Base-by-base conservation (phyloP, 2,329 filamentous ascomycete species). In the Alternaria metachromatica region DNA sequence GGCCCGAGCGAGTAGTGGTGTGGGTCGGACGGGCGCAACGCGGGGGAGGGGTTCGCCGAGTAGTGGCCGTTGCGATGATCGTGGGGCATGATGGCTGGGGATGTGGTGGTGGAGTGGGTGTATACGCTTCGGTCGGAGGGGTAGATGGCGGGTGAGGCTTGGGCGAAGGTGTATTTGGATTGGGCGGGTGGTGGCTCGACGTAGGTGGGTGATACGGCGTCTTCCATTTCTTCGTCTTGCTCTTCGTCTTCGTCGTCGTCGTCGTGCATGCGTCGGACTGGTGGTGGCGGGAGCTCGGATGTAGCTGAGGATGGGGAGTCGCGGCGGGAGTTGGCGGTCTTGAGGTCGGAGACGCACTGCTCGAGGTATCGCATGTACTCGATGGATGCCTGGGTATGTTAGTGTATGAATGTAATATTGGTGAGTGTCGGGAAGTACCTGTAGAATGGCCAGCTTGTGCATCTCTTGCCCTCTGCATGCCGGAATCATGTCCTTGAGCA, bases 301-400 rank as follows among this genome's bases (percentile, higher is more conserved):
- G 68, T 64, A 9, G 48, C 51, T 8, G 75, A 73, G 3, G 70
- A 72, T 7, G 76, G 70, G 8, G 76, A 76, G 26, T 68, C 69
- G 23, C 67, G 73, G 21, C 69, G 75, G 37, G 75, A 67, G 13
- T 72, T 69, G 58, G 76, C 77, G 18, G 65, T 65, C 78, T 97
- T 94, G 59, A 98, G 85, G 74, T 95, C 92, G 30, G 86, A 80
- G 41, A 97, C 89, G 74, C 95, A 98, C 76, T 93, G 90, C 78
- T 98, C 92, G 13, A 99, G 87, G 77, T 99, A 99, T 64, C 92
- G 91, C 67, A 98, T 89, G 73, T 99, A 98, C 73, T 98, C 96
- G 64, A 98, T 98, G 50, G 94, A 96, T 6, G 95, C 95, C 94
- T 68, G 25, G 9, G 30, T 15, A 5, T 58, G 30, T 66, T 58